A percentile compares a stretch with the other conserved stretches of the same genome.
These are phyloP conservation scores for Cyamopsis tetragonoloba DNA, from an alignment of 306 rosid species.

Conservation along the genomic window DNA sequence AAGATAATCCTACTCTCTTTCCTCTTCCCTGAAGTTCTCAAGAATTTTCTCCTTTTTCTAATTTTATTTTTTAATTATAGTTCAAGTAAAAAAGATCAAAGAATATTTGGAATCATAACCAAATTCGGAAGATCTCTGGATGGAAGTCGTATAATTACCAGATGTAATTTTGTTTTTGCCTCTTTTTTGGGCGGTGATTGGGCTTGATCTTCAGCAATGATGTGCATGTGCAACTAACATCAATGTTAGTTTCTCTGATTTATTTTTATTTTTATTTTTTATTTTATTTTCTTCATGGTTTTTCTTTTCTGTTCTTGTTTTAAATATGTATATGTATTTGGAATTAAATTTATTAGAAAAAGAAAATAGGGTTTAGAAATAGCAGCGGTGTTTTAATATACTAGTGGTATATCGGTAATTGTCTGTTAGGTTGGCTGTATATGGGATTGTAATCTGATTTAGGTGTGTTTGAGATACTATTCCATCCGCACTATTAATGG, in stretches of 20 bases:
- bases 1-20: constrained; percentile 52
- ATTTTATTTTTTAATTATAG: not conserved
- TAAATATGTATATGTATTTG: constrained; percentile 18
- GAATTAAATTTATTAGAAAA: constrained; percentile 16
- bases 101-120: not conserved
- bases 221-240: constrained; percentile 38
- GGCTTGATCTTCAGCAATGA: constrained; percentile 16
- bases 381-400: constrained; percentile 2
- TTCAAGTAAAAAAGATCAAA: not conserved
- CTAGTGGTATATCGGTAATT: not conserved
- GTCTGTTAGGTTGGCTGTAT: not conserved
- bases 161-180: not conserved
- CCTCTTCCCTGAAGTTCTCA: constrained; percentile 51
- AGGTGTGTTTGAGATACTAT: not conserved
- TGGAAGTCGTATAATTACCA: not conserved
- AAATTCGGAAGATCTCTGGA: not conserved
- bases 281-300: no score
- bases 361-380: not conserved
- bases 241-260: constrained; percentile 10
- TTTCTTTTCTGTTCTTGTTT: no score
- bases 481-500: not conserved
- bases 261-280: not conserved
- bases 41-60: not conserved
- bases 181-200: constrained; percentile 10
- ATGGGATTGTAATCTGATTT: not conserved